A percentile compares a stretch with the other conserved stretches of the same genome.
Conservation (phyloP, 805 yeast species). For the Clavispora fructus region DNA sequence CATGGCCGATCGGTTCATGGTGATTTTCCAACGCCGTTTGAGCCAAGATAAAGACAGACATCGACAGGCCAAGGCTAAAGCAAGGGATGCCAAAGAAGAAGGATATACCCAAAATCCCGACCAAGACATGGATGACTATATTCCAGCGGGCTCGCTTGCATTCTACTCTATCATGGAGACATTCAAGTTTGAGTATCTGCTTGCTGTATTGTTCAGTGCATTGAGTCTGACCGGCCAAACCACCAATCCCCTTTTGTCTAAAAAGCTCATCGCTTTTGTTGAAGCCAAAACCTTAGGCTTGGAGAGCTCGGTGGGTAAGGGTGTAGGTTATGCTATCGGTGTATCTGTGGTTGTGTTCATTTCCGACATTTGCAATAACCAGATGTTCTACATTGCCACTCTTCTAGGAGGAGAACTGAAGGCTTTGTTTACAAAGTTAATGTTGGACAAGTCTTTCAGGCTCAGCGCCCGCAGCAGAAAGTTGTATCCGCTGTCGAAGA, state of each 20-base stretch:
- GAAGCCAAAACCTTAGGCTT: background rate
- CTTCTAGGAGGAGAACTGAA: conserved; percentile 3
- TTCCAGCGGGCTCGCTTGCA: background rate
- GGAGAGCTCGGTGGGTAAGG: background rate
- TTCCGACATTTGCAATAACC: conserved; percentile 1
- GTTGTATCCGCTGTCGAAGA: conserved; percentile 3
- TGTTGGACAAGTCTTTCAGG: conserved; percentile 7
- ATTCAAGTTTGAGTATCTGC: background rate
- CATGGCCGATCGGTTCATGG: conserved; percentile 8
- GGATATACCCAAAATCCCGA: background rate
- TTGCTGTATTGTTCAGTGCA: background rate
- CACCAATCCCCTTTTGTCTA: conserved; percentile 2
- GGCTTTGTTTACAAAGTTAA: conserved; percentile 1
- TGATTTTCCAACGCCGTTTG: background rate
- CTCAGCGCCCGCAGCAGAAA: conserved; percentile 1
- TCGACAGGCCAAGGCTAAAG: background rate
- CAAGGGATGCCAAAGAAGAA: background rate
- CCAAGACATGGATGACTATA: conserved; percentile 3
- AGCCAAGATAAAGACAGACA: background rate
- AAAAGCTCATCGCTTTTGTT: conserved; percentile 5
- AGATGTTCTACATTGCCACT: conserved; percentile 1
- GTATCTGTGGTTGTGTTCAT: conserved; percentile 1
- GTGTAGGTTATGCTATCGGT: conserved; percentile 9
- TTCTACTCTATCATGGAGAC: conserved; percentile 1
- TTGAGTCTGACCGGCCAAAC: conserved; percentile 1